A percentile compares a stretch with the other conserved stretches of the same genome.
Conservation (phyloP, 2,329 filamentous ascomycete genomes). For the Mycocentrospora acerina region DNA sequence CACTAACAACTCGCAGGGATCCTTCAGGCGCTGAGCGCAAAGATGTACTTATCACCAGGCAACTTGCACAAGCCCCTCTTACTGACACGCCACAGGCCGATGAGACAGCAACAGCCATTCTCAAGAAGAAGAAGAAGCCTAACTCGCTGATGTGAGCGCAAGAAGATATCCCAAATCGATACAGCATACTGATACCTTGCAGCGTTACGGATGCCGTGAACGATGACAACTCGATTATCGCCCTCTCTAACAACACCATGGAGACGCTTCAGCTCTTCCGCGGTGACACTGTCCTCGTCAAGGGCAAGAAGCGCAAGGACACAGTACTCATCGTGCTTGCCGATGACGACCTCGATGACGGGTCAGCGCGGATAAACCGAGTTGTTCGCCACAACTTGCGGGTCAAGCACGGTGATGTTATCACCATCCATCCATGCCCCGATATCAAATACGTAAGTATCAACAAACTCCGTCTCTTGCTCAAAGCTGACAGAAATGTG, state of each 20-base stretch:
- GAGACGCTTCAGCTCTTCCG: conserved; percentile 97
- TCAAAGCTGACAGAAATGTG: conserved; percentile 20
- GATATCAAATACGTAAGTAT: conserved; percentile 98
- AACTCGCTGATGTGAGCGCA: conserved; percentile 88
- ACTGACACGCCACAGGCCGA: conserved; percentile 64
- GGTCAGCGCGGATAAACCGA: conserved; percentile 95
- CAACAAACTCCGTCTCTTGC: neutral
- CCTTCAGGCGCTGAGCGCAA: conserved; percentile 85
- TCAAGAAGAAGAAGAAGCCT: conserved; percentile 99
- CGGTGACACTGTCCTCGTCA: conserved; percentile 95
- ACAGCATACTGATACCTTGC: conserved; percentile 34
- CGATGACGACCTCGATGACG: conserved; percentile 97
- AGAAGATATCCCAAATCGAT: neutral
- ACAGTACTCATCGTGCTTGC: conserved; percentile 96
- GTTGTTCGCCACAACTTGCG: conserved; percentile 97
- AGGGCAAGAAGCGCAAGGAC: conserved; percentile 99
- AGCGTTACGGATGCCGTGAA: conserved; percentile 98
- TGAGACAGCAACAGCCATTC: conserved; percentile 90
- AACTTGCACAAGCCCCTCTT: conserved; percentile 11
- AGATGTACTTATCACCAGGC: conserved; percentile 57
- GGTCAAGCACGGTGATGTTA: conserved; percentile 97
- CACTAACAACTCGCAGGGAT: conserved; percentile 65
- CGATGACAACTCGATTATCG: conserved; percentile 99
- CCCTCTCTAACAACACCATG: conserved; percentile 98
- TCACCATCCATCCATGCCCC: conserved; percentile 95